These are phyloP conservation scores for Ceratobasidium sp. DNA, from an alignment of 1,284 basidiomycete genomes.

Conservation along the genomic window DNA sequence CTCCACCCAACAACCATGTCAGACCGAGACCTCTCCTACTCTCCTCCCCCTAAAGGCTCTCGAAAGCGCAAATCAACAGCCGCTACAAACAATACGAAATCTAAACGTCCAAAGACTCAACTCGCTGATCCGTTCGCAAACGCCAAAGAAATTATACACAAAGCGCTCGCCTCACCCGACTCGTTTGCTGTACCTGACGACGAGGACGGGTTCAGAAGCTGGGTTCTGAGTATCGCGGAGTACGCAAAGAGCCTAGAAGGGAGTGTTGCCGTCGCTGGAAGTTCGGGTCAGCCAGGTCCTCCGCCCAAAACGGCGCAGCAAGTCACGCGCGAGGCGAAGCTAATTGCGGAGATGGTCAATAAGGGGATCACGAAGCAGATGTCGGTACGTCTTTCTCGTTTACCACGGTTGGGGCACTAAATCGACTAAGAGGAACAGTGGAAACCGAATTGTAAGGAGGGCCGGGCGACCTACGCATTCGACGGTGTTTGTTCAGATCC, in stretches of 20 bases:
- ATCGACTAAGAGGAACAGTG: slow-evolving; percentile 63
- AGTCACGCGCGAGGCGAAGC: neutral
- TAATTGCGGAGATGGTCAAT: neutral
- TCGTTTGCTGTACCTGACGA: slow-evolving; percentile 1
- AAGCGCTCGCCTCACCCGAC: slow-evolving; percentile 18
- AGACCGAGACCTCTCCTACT: slow-evolving; percentile 5
- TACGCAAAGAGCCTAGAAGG: slow-evolving; percentile 36
- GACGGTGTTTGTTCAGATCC: slow-evolving; percentile 69
- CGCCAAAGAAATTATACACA: neutral
- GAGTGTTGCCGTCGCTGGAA: slow-evolving; percentile 18
- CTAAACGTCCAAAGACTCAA: slow-evolving; percentile 13
- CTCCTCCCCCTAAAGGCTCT: neutral
- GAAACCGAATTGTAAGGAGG: slow-evolving; percentile 67
- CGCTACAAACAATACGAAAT: neutral
- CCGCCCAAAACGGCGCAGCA: slow-evolving; percentile 16
- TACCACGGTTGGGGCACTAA: too few species aligned
- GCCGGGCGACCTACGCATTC: slow-evolving; percentile 66
- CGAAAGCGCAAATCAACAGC: too few species aligned
- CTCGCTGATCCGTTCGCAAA: slow-evolving; percentile 3
- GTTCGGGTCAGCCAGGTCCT: slow-evolving; percentile 8
- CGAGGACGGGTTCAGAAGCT: neutral
- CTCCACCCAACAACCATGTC: too few species aligned
- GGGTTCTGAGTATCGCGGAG: neutral
- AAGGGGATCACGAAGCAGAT: slow-evolving; percentile 25
- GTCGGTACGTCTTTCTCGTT: slow-evolving; percentile 20